phyloP scores from a whole-genome alignment of 495 filamentous ascomycete species.

The Daldinia decipiens region DNA sequence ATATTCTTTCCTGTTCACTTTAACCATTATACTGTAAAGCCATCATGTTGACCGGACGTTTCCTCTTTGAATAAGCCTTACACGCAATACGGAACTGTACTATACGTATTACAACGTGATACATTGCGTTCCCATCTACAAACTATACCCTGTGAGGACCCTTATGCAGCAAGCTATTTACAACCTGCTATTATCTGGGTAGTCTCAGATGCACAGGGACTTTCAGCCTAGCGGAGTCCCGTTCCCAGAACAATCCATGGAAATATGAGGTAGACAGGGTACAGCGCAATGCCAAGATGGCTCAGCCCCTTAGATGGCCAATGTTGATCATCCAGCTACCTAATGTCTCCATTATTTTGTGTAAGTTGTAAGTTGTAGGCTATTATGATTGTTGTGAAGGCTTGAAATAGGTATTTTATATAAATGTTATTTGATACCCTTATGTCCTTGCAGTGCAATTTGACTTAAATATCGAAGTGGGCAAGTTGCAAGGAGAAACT shows the following conservation, averaged over 20 bases:
- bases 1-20: too few relatives aligned
- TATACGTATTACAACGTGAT: too few relatives aligned
- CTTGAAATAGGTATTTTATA: neutral
- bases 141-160: neutral
- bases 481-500: neutral
- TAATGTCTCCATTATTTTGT: neutral
- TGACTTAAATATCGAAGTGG: neutral
- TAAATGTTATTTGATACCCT: neutral
- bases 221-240: constrained; percentile 20
- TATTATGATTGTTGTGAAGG: neutral
- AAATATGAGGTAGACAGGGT: constrained; percentile 17
- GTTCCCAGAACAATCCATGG: constrained; percentile 26
- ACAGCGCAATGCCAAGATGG: constrained; percentile 31
- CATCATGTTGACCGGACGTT: too few relatives aligned
- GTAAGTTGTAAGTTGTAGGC: constrained; percentile 8
- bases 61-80: too few relatives aligned
- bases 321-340: constrained; percentile 17
- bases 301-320: constrained; percentile 33
- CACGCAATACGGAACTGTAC: too few relatives aligned
- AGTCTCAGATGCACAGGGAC: constrained; percentile 25
- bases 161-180: constrained; percentile 17
- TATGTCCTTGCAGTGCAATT: neutral
- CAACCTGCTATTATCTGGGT: neutral
- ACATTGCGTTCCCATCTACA: neutral
- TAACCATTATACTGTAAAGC: neutral